Evolutionary conservation across 306 rosid genomes (phyloP).

Genomic region (Ormosia emarginata): DNA sequence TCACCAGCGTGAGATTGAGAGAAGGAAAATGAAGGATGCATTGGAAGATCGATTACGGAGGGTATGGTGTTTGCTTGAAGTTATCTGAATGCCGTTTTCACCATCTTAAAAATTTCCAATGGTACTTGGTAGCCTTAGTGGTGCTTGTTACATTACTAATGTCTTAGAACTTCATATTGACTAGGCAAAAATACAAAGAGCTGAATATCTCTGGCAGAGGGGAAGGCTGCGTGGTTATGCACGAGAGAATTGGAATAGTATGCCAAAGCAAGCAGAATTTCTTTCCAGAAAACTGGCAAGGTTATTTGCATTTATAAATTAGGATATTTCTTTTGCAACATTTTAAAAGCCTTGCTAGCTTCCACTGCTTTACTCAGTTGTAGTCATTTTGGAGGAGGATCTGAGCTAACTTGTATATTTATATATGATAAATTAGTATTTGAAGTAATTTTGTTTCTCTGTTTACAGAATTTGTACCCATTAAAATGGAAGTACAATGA

Average conservation of each 20-base stretch:
- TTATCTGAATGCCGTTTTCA: background rate
- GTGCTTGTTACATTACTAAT: background rate
- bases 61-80: slow-evolving; percentile 43
- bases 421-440: background rate
- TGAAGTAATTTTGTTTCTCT: background rate
- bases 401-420: background rate
- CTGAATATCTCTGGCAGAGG: slow-evolving; percentile 83
- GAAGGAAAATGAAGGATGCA: slow-evolving; percentile 69
- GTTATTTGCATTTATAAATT: slow-evolving; percentile 31
- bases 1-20: slow-evolving; percentile 86
- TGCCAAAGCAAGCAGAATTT: slow-evolving; percentile 72
- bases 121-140: background rate
- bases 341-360: background rate
- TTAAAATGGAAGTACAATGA: background rate
- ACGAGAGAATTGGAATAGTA: slow-evolving; percentile 44
- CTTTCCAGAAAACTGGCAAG: slow-evolving; percentile 79
- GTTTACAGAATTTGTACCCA: background rate
- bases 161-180: slow-evolving; percentile 7
- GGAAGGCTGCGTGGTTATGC: slow-evolving; percentile 52
- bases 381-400: background rate
- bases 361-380: background rate
- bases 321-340: background rate
- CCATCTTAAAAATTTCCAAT: background rate
- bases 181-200: slow-evolving; percentile 86
- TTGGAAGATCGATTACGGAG: slow-evolving; percentile 90